These are phyloP conservation scores for Bidens hawaiensis DNA, from an alignment of 140 eudicot genomes.

Conservation along the genomic window DNA sequence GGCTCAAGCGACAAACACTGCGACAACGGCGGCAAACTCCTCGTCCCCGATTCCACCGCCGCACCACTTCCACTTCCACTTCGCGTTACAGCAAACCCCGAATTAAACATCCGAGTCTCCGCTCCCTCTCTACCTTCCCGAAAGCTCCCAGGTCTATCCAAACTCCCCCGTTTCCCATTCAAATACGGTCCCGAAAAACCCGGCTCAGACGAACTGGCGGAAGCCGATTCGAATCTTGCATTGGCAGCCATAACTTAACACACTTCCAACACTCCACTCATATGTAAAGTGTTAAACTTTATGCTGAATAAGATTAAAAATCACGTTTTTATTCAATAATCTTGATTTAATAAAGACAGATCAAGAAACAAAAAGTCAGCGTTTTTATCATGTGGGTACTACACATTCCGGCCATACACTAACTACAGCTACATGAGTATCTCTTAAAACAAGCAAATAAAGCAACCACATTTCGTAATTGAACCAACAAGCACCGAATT, in stretches of 20 bases:
- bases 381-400: background rate
- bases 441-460: background rate
- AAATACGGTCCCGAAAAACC: slow-evolving; percentile 45
- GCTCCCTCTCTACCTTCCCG: slow-evolving; percentile 60
- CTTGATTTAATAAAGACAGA: too few relatives aligned
- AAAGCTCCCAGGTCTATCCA: slow-evolving; percentile 75
- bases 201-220: slow-evolving; percentile 56
- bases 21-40: slow-evolving; percentile 39
- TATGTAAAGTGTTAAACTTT: background rate
- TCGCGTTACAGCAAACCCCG: slow-evolving; percentile 48
- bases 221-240: slow-evolving; percentile 48
- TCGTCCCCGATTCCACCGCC: background rate
- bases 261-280: slow-evolving; percentile 14
- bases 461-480: slow-evolving; percentile 18
- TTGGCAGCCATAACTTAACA: slow-evolving; percentile 56
- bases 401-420: background rate
- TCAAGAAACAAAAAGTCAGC: slow-evolving; percentile 20
- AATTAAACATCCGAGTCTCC: slow-evolving; percentile 43
- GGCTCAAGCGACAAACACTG: too few relatives aligned
- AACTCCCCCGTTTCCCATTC: slow-evolving; percentile 44
- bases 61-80: slow-evolving; percentile 23
- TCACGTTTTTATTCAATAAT: too few relatives aligned
- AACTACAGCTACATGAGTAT: background rate
- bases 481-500: background rate
- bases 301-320: slow-evolving; percentile 8